Conservation (phyloP, 2,329 filamentous ascomycete species). For the Capronia coronata region DNA sequence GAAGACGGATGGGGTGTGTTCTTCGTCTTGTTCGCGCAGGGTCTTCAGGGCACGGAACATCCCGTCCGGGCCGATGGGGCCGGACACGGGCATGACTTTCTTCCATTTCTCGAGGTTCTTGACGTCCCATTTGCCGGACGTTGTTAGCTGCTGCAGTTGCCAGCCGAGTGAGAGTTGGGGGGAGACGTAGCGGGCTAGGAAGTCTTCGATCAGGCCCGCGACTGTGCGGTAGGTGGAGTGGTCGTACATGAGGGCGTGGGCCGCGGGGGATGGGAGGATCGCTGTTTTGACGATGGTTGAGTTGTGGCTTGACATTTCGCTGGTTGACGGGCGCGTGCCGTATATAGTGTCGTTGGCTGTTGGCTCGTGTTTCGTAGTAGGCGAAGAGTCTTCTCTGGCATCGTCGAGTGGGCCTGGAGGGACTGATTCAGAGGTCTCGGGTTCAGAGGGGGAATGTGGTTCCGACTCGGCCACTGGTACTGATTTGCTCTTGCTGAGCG, state of each 20-base stretch:
- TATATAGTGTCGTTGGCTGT: slow-evolving; percentile 6
- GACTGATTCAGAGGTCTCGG: too few species aligned
- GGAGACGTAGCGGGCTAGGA: slow-evolving; percentile 68
- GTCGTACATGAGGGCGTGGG: slow-evolving; percentile 77
- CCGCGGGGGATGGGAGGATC: slow-evolving; percentile 68
- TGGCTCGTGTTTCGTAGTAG: slow-evolving; percentile 21
- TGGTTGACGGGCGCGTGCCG: slow-evolving; percentile 37
- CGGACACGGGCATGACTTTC: slow-evolving; percentile 68
- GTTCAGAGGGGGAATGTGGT: not conserved
- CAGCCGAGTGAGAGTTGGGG: slow-evolving; percentile 73
- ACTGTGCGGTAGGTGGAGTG: slow-evolving; percentile 68
- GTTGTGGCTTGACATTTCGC: slow-evolving; percentile 21
- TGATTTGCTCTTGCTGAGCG: slow-evolving; percentile 9
- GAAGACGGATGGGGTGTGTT: slow-evolving; percentile 70
- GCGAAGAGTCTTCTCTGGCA: not conserved
- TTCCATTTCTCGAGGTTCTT: slow-evolving; percentile 94
- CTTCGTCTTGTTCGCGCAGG: slow-evolving; percentile 76
- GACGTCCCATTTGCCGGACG: slow-evolving; percentile 93
- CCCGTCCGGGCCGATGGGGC: slow-evolving; percentile 58
- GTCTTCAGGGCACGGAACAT: slow-evolving; percentile 91
- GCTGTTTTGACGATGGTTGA: slow-evolving; percentile 57
- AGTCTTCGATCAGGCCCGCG: slow-evolving; percentile 74
- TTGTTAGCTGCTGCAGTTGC: slow-evolving; percentile 84
- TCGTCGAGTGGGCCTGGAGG: too few species aligned
- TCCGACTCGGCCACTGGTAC: slow-evolving; percentile 31